Evolutionary conservation across 2,329 filamentous ascomycete genomes (phyloP), one percentile per base, ranked within the genome.

Genomic region (Fusarium papillatum): DNA sequence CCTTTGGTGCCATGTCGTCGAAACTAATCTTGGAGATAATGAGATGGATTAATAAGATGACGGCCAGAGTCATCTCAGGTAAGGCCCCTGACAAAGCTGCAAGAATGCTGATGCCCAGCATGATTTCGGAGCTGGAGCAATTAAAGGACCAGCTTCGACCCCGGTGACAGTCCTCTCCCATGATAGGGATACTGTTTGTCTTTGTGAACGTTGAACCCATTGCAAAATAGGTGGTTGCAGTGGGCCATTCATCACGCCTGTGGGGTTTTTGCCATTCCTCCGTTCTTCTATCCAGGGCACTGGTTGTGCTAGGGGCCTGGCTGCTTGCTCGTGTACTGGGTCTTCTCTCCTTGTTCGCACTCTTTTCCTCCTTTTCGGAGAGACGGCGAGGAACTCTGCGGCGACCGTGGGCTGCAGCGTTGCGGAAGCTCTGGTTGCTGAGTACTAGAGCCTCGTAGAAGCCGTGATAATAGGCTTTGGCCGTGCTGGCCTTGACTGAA

Each of bases 371-470:
- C 10, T 22, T 46, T 22, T 22, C 6, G n/a, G n/a, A 2, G 5
- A 22, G 41, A 6, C n/a, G 41, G 2, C 41, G 19, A 7, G 14
- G n/a, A 8, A 31, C 22, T 9, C 3, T 63, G 22, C 41, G 57
- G n/a, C 66, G 66, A 24, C 43, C 66, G 11, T 63, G n/a, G 2
- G 34, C 26, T 3, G 66, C 66, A 13, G 66, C 66, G 57, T 38
- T 60, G 13, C 43, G 43, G 24, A 68, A 68, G 57, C 34, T 50
- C 16, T 24, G 22, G 22, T 55, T 55, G 29, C 7, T 34, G 13
- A 68, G 43, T 11, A 68, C 59, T 16, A 68, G 10, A 5, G 57
- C 57, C 13, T 59, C 14, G 24, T 68, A 68, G 19, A 68, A 63
- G 43, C 31, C 31, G 19, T 26, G 14, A 19, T 55, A 68, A 34